Conservation (phyloP, 768 basidiomycete genomes). For the Phlebiopsis flavidoalba region DNA sequence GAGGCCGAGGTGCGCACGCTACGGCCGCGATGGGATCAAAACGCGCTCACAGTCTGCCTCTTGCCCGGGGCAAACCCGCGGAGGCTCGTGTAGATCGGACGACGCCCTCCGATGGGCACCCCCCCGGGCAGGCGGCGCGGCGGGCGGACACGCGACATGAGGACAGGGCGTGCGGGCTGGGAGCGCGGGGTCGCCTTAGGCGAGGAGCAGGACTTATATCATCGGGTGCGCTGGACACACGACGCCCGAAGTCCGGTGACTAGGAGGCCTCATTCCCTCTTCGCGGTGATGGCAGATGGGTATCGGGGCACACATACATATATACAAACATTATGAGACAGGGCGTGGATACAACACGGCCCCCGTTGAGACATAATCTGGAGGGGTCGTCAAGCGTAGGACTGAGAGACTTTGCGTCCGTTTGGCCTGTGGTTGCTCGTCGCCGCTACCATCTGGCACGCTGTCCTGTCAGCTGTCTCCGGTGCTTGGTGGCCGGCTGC, state of each 20-base stretch:
- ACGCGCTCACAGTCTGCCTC: too few relatives aligned
- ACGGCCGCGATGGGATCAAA: too few relatives aligned
- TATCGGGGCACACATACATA: too few relatives aligned
- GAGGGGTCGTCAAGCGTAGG: slow-evolving; percentile 12
- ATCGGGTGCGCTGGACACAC: slow-evolving; percentile 76
- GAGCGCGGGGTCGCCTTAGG: slow-evolving; percentile 34
- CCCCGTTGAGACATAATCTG: not conserved
- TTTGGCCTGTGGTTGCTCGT: slow-evolving; percentile 43
- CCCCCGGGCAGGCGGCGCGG: slow-evolving; percentile 50
- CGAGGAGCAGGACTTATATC: slow-evolving; percentile 59
- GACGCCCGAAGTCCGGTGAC: slow-evolving; percentile 50
- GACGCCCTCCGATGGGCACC: slow-evolving; percentile 61
- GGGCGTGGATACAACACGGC: not conserved
- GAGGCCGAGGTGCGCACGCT: slow-evolving; percentile 68
- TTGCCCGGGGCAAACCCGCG: too few relatives aligned
- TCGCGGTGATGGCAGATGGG: not conserved
- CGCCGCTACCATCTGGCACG: slow-evolving; percentile 13
- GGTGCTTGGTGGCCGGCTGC: slow-evolving; percentile 5
- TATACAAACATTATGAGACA: not conserved
- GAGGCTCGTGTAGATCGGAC: slow-evolving; percentile 69
- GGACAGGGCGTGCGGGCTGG: slow-evolving; percentile 54
- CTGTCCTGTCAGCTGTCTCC: slow-evolving; percentile 18
- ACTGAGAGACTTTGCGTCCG: slow-evolving; percentile 48
- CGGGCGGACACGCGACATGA: slow-evolving; percentile 72
- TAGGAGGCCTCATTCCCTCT: too few relatives aligned